Base-by-base conservation (phyloP, 352 stramenopile genomes). In the Phytophthora cactorum region DNA sequence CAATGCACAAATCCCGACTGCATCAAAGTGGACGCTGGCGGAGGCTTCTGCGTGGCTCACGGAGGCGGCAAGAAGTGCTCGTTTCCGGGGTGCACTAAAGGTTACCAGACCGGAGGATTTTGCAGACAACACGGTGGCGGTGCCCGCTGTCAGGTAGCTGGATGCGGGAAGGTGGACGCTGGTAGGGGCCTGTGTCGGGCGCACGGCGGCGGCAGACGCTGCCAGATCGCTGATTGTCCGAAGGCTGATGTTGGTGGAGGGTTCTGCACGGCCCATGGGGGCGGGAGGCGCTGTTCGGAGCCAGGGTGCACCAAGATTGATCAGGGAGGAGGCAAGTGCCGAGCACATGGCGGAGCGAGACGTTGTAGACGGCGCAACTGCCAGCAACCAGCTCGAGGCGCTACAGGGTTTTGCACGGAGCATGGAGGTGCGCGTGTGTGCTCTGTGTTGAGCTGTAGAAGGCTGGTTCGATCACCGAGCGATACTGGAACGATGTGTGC, bases 181-280 rank as follows among this genome's bases (percentile, higher is more conserved):
- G 87, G 87, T 1, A 82, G 72, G 15, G 87, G 87, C 4, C 52
- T 95, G 43, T 95, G 87, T 76, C 80, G 87, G 22, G 80, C 73
- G 1, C 87, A 95, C 50, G 87, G 87, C 31, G 87, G 87, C 12
- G 87, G 87, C 7, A 91, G 86, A 49, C 85, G 87, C 12, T 95
- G 87, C 25, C 81, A 90, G 57, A 55, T 73, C 25, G 39, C 54
- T 15, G 69, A 49, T 0, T 95, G 87, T 67, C 57, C 76, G 7
- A 93, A 93, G 64, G 85, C 87, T 3, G 87, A 95, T 54, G 86
- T 96, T 31, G 89, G 88, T 28, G 88, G 89, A 28, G 89, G 89
- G 1, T 90, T 90, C 38, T 96, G 89, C 65, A 96, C 89, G 3
- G 67, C 79, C 4, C 89, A 96, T 52, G 89, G 89, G 29, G 89